These are phyloP conservation scores for Haplosporangium sp. DNA, from an alignment of 371 early-diverging fungal genomes.

Conservation along the genomic window DNA sequence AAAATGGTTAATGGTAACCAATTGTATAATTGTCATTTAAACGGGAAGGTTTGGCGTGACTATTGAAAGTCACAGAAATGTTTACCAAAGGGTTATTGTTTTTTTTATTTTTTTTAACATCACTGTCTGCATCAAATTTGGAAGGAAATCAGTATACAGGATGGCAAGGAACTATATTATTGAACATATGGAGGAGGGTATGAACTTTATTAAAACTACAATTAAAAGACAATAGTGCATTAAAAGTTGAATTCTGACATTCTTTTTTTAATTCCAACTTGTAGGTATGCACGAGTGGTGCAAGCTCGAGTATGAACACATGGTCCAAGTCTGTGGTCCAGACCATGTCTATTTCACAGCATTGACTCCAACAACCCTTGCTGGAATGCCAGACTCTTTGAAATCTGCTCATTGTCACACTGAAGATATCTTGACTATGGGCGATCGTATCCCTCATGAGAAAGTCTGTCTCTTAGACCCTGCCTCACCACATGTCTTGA, in stretches of 20 bases:
- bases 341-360: slow-evolving; percentile 71
- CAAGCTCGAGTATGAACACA: slow-evolving; percentile 81
- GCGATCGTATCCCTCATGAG: slow-evolving; percentile 63
- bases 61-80: slow-evolving; percentile 11
- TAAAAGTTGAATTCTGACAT: neutral
- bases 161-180: slow-evolving; percentile 70
- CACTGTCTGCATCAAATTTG: neutral
- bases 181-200: slow-evolving; percentile 82
- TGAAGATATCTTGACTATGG: slow-evolving; percentile 69
- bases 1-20: neutral
- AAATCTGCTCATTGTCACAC: slow-evolving; percentile 68
- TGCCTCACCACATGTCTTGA: slow-evolving; percentile 65
- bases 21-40: neutral
- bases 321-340: slow-evolving; percentile 70
- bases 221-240: neutral
- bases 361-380: slow-evolving; percentile 64
- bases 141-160: neutral
- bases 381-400: slow-evolving; percentile 65
- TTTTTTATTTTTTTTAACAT: neutral
- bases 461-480: slow-evolving; percentile 85
- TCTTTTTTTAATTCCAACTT: neutral
- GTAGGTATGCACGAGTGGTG: slow-evolving; percentile 80
- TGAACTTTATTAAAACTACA: neutral
- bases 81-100: neutral
- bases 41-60: neutral